A percentile compares a stretch with the other conserved stretches of the same genome.
Evolutionary conservation across 192 early-diverging fungal genomes (phyloP).

Genomic region (Podila verticillata): DNA sequence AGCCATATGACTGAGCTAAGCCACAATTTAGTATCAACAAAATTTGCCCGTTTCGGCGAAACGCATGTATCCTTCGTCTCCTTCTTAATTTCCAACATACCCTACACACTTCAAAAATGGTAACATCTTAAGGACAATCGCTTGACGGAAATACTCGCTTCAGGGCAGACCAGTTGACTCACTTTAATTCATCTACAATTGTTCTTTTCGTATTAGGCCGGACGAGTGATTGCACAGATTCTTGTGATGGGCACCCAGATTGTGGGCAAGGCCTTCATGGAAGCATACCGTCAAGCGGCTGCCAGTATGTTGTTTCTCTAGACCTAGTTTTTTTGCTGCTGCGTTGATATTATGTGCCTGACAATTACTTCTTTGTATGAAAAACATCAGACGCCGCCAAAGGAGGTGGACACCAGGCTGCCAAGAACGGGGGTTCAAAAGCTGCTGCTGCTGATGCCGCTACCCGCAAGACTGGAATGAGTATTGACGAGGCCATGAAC

Average conservation of each 20-base stretch:
- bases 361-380: not conserved
- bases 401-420: slow-evolving; percentile 71
- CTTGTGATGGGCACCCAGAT: slow-evolving; percentile 82
- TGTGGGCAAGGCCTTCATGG: slow-evolving; percentile 90
- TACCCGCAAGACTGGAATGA: slow-evolving; percentile 83
- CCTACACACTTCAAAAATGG: too few relatives aligned
- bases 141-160: not conserved
- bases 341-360: too few relatives aligned
- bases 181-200: not conserved
- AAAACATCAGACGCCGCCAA: slow-evolving; percentile 65
- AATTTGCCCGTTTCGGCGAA: too few relatives aligned
- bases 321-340: not conserved
- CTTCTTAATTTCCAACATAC: too few relatives aligned
- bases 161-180: not conserved
- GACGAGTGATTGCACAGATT: slow-evolving; percentile 78
- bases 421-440: slow-evolving; percentile 54
- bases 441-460: slow-evolving; percentile 72
- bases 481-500: slow-evolving; percentile 89
- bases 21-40: not conserved
- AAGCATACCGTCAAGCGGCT: slow-evolving; percentile 91
- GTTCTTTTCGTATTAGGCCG: slow-evolving; percentile 56
- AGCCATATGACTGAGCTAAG: not conserved
- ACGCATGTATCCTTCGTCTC: too few relatives aligned
- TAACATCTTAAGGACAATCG: not conserved
- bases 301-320: slow-evolving; percentile 68